phyloP scores from a whole-genome alignment of 2,329 filamentous ascomycete genomes.

The Aspergillus sp. region DNA sequence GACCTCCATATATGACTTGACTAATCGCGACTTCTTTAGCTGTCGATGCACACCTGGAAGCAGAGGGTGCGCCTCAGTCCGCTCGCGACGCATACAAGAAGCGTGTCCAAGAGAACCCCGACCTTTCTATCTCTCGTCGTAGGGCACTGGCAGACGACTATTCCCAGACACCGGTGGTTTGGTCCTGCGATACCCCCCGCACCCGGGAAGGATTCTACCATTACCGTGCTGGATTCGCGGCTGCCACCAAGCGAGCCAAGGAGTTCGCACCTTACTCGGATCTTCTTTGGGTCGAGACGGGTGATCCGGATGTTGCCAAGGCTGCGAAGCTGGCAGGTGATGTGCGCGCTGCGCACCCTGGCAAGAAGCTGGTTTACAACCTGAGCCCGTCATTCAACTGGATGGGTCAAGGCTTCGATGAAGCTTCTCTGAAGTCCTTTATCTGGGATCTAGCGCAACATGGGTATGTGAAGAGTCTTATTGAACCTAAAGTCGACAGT shows the following conservation, averaged over 20 bases:
- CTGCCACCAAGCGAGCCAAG: slow-evolving; percentile 89
- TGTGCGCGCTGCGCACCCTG: slow-evolving; percentile 69
- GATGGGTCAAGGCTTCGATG: slow-evolving; percentile 90
- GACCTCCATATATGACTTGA: neutral
- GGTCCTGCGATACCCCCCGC: slow-evolving; percentile 87
- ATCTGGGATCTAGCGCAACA: slow-evolving; percentile 95
- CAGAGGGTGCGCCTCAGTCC: slow-evolving; percentile 64
- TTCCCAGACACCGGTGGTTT: slow-evolving; percentile 70
- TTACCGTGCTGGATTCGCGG: slow-evolving; percentile 69
- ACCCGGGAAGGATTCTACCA: slow-evolving; percentile 74
- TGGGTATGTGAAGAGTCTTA: slow-evolving; percentile 60
- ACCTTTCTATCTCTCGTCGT: slow-evolving; percentile 77
- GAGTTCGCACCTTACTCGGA: slow-evolving; percentile 92
- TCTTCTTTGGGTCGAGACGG: slow-evolving; percentile 95
- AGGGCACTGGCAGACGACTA: slow-evolving; percentile 70
- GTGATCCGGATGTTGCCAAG: slow-evolving; percentile 78
- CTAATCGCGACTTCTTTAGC: slow-evolving; percentile 49
- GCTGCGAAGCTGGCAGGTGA: slow-evolving; percentile 73
- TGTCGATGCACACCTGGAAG: slow-evolving; percentile 70
- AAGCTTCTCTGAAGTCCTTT: slow-evolving; percentile 80
- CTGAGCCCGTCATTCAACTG: slow-evolving; percentile 97
- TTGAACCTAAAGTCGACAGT: neutral
- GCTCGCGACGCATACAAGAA: slow-evolving; percentile 68
- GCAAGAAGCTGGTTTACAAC: slow-evolving; percentile 95
- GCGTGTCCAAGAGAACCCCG: slow-evolving; percentile 62